A percentile compares a stretch with the other conserved stretches of the same genome.
Conservation (phyloP, 2,329 filamentous ascomycete species). For the Venturia oleaginea region DNA sequence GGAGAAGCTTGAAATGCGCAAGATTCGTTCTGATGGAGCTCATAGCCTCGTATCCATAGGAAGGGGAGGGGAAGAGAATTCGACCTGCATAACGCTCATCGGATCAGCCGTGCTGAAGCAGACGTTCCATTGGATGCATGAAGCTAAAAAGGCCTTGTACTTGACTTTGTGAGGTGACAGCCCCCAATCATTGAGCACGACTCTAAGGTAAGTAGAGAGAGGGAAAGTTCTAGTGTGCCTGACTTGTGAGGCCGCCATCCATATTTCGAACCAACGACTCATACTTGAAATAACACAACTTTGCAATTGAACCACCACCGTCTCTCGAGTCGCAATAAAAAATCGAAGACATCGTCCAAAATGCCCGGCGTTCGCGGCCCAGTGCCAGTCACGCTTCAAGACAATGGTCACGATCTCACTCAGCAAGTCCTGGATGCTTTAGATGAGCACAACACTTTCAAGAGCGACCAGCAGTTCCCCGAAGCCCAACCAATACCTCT, state of each 20-base stretch:
- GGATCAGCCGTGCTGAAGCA: not conserved
- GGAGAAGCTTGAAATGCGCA: no score
- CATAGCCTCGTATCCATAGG: not conserved
- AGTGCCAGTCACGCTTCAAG: conserved; percentile 33
- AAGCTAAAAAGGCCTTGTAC: not conserved
- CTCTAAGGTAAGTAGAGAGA: no score
- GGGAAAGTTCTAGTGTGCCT: no score
- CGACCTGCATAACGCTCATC: not conserved
- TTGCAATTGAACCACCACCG: not conserved
- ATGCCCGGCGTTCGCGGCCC: conserved; percentile 40
- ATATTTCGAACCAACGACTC: no score
- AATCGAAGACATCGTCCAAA: conserved; percentile 13
- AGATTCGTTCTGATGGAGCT: not conserved
- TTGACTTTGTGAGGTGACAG: no score
- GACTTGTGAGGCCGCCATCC: no score
- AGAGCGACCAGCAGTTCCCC: conserved; percentile 43
- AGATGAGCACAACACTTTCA: conserved; percentile 39
- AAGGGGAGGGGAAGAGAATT: not conserved
- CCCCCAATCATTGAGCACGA: no score
- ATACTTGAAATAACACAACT: not conserved
- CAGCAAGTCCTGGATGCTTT: conserved; percentile 73
- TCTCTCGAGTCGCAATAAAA: not conserved
- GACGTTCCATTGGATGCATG: not conserved
- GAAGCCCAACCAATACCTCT: conserved; percentile 42
- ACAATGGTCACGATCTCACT: conserved; percentile 43